phyloP scores from a whole-genome alignment of 208 protist genomes.

The Polymyxa betae region DNA sequence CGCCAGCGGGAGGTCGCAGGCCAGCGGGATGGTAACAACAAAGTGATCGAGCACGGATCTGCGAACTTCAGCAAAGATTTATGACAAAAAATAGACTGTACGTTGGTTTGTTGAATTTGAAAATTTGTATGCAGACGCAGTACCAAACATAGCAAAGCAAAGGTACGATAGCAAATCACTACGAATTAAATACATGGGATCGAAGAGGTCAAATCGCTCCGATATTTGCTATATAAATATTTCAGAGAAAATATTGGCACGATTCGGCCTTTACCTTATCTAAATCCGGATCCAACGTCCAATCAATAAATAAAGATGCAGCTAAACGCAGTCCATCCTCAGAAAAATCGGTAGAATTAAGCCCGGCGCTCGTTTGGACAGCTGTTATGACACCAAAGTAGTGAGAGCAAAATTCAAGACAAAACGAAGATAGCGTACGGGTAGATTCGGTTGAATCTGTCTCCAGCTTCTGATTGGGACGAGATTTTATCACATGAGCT shows the following conservation, averaged over 20 bases:
- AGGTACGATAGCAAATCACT: not conserved
- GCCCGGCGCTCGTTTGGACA: not conserved
- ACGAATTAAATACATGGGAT: not conserved
- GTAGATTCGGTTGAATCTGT: not conserved
- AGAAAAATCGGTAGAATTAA: not conserved
- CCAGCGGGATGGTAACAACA: conserved; percentile 21
- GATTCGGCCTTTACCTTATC: not conserved
- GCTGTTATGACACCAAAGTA: too few relatives aligned
- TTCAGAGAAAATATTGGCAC: not conserved
- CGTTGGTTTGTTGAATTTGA: not conserved
- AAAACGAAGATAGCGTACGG: not conserved
- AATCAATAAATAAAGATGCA: not conserved
- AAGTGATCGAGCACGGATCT: conserved; percentile 1
- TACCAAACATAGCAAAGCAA: conserved; percentile 24
- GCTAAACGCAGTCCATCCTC: not conserved
- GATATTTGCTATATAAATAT: not conserved
- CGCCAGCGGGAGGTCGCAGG: conserved; percentile 1
- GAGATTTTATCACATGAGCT: not conserved
- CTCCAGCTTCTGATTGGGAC: not conserved
- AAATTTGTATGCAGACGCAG: not conserved
- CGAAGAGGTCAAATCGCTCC: not conserved
- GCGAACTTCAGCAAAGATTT: not conserved
- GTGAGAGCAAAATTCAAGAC: too few relatives aligned
- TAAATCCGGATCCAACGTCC: conserved; percentile 37
- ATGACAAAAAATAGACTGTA: not conserved